These are phyloP conservation scores for Cladosporium sp. DNA, from an alignment of 2,329 filamentous ascomycete genomes.

Conservation along the genomic window DNA sequence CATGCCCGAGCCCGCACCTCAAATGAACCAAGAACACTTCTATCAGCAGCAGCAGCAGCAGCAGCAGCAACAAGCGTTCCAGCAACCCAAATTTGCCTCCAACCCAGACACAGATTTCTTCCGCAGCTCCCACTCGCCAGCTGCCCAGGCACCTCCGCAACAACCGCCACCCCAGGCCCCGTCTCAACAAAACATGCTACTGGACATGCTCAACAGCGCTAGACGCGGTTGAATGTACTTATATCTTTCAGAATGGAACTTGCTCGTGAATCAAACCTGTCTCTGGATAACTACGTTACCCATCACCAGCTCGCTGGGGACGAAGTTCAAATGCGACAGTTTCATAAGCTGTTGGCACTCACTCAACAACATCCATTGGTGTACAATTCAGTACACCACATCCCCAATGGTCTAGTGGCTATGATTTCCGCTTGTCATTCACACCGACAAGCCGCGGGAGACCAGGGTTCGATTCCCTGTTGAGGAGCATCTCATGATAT, in stretches of 20 bases:
- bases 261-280: too few species aligned
- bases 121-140: constrained; percentile 23
- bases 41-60: constrained; percentile 23
- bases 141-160: constrained; percentile 21
- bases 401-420: constrained; percentile 22
- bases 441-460: constrained; percentile 18
- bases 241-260: background rate
- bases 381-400: constrained; percentile 13
- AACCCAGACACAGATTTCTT: constrained; percentile 34
- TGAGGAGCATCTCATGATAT: constrained; percentile 16
- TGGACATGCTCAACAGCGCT: constrained; percentile 35
- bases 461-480: constrained; percentile 22
- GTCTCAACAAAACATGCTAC: constrained; percentile 30
- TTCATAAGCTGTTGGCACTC: background rate
- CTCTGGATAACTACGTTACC: background rate
- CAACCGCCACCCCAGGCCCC: constrained; percentile 19
- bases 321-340: background rate
- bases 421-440: constrained; percentile 21
- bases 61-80: constrained; percentile 16
- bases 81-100: constrained; percentile 24
- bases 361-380: constrained; percentile 14
- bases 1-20: constrained; percentile 14
- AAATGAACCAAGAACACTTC: constrained; percentile 14
- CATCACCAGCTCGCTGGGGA: background rate
- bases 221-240: constrained; percentile 16